Base-by-base conservation (phyloP, 176 grass and related monocot genomes). In the Phyllostachys edulis region DNA sequence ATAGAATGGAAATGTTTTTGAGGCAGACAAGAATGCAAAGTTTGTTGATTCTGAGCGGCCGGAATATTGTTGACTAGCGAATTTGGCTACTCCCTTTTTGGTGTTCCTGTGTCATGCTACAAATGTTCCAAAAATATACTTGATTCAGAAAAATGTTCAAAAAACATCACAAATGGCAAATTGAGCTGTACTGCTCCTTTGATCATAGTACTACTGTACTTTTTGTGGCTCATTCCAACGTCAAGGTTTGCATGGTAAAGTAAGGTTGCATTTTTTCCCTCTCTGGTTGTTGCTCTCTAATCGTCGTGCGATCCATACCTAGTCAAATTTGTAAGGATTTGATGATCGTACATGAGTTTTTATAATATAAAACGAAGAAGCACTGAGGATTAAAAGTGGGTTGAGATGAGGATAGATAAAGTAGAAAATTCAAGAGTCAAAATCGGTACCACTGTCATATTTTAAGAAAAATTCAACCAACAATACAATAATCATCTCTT, bases 1-100 rank as follows among this genome's bases (percentile, higher is more conserved):
- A 66, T 60, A 73, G 72, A 75, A 71, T 67, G 47, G 45, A 51
- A 41, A 67, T 71, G 80, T 85, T 55, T 59, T 29, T 11, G 29
- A 27, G 83, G 78, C 83, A 82, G 83, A 85, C 88, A 89, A 7
- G 8, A 75, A 69, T 76, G 83, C 71, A 56, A 77, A 60, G 65
- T 12, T 21, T 2, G 64, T 21, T 4, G 64, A 82, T 86, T 81
- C 69, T 13, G 4, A 26, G 60, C 47, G 24, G 21, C 42, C 4
- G 37, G 78, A 65, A 81, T 63, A 77, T 85, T 55, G 77, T n/a
- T 85, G 63, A 70, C 88, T 39, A 13, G 18, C 6, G 44, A 82
- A 64, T 77, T 68, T 75, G 36, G 24, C 24, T 36, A 24, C 60
- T 50, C 61, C 47, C 34, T 56, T 74, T 80, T 41, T 7, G 9